Evolutionary conservation across 2,329 filamentous ascomycete genomes (phyloP), one percentile per base, ranked within the genome.

Genomic region (Sarocladium oryzae): DNA sequence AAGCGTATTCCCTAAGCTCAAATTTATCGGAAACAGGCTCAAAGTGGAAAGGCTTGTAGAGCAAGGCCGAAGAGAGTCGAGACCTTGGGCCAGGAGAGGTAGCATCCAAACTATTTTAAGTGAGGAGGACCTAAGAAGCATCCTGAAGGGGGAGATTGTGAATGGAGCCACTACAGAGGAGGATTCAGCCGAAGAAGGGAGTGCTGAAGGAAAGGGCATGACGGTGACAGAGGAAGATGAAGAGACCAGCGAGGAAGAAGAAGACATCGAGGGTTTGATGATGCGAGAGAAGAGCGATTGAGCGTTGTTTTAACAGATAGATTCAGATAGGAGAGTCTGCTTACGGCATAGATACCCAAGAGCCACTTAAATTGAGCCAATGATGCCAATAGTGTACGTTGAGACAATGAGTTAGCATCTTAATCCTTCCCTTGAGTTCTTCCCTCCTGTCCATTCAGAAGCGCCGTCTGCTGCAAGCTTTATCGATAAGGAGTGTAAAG

Each of bases 11-110:
- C 89, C 93, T 0, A 95, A 93, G 65, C 75, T 99, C 49, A 88
- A 93, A 63, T 99, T 97, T 63, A 82, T 97, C 53, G 81, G 79
- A 21, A 99, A 99, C 64, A 73, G 93, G 49, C 79, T 96, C 57
- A 89, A 88, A 60, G 75, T 96, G 8, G 93, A 99, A 69, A 77
- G 84, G 48, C 59, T 77, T 46, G 75, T 86, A n/a, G 81, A 85
- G 60, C 66, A 70, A 54, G 83, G 81, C 1, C 67, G 82, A 16
- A 66, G 70, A 48, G 76, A 78, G 61, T 81, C 79, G 32, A 66
- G 78, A 52, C 66, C 71, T 2, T 70, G 70, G 56, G 62, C 69
- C 11, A 62, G 77, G 50, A 64, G 76, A 51, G 75, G 75, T 3
- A 79, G 77, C 52, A 73, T 82, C 35, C 78, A 84, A 61, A 80